A percentile compares a stretch with the other conserved stretches of the same genome.
These are phyloP conservation scores for Boletellus deceptivus DNA, from an alignment of 1,284 basidiomycete species.

Conservation along the genomic window DNA sequence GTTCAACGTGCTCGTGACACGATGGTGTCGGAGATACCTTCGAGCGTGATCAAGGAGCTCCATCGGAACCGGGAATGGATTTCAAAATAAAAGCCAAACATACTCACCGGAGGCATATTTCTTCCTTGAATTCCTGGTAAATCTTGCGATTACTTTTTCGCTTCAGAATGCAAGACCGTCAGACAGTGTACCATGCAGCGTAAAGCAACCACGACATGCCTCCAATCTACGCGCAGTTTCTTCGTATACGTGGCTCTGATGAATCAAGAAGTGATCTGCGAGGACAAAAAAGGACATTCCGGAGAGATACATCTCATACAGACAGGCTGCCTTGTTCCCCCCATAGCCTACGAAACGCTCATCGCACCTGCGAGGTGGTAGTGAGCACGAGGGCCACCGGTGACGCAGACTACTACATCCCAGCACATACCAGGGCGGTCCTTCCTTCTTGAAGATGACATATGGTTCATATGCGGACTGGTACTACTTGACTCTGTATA, in stretches of 20 bases:
- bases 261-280: slow-evolving; percentile 81
- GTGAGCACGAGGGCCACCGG: background rate
- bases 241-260: slow-evolving; percentile 81
- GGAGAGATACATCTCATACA: slow-evolving; percentile 64
- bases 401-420: background rate
- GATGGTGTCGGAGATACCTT: slow-evolving; percentile 57
- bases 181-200: background rate
- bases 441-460: slow-evolving; percentile 73
- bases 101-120: slow-evolving; percentile 61
- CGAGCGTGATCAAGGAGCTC: background rate
- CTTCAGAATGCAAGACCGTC: slow-evolving; percentile 34
- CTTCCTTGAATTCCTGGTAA: slow-evolving; percentile 75
- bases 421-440: slow-evolving; percentile 60
- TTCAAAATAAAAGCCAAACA: background rate
- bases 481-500: slow-evolving; percentile 73
- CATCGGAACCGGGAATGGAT: no score
- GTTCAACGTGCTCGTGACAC: slow-evolving; percentile 47
- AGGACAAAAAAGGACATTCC: slow-evolving; percentile 78
- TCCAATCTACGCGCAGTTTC: slow-evolving; percentile 67
- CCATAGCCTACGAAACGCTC: slow-evolving; percentile 89
- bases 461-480: slow-evolving; percentile 85
- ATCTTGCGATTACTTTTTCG: slow-evolving; percentile 74
- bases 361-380: slow-evolving; percentile 58
- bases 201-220: slow-evolving; percentile 36
- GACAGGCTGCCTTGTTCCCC: slow-evolving; percentile 65